Conservation (phyloP, 2,329 filamentous ascomycete species). For the Tolypocladium amazonense region DNA sequence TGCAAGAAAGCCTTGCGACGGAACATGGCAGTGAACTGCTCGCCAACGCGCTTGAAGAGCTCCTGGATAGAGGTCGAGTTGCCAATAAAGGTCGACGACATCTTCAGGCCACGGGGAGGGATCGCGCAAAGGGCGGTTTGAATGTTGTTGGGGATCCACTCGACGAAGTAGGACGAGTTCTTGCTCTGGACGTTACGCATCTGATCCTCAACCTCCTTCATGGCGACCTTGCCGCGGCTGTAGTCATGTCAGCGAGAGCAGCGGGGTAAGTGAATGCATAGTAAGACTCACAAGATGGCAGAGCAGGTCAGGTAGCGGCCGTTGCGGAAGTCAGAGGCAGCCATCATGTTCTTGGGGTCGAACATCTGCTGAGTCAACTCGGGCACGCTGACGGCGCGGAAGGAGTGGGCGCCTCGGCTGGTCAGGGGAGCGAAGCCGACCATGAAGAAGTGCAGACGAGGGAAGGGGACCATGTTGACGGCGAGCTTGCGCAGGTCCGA, state of each 20-base stretch:
- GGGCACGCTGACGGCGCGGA: conserved; percentile 94
- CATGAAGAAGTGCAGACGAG: conserved; percentile 99
- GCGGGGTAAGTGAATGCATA: neutral
- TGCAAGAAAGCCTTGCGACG: conserved; percentile 99
- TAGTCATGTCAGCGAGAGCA: conserved; percentile 6
- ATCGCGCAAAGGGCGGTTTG: conserved; percentile 99
- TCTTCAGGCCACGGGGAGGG: conserved; percentile 93
- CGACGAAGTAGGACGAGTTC: conserved; percentile 98
- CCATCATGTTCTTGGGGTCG: conserved; percentile 99
- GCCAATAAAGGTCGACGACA: conserved; percentile 98
- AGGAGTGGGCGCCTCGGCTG: conserved; percentile 73
- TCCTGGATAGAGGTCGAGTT: conserved; percentile 99
- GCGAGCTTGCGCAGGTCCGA: conserved; percentile 98
- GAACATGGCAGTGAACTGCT: conserved; percentile 99
- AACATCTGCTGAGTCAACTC: conserved; percentile 99
- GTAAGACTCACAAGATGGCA: conserved; percentile 75
- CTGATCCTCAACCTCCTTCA: conserved; percentile 99
- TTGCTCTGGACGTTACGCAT: conserved; percentile 99
- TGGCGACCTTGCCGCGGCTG: conserved; percentile 96
- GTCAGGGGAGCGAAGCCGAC: conserved; percentile 98
- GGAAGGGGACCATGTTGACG: conserved; percentile 99
- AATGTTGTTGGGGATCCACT: conserved; percentile 99
- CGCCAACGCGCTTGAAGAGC: conserved; percentile 99
- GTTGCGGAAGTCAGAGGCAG: conserved; percentile 98
- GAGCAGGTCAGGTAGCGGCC: conserved; percentile 99